phyloP scores from a whole-genome alignment of 2,329 filamentous ascomycete species.

The Monosporascus sp. region DNA sequence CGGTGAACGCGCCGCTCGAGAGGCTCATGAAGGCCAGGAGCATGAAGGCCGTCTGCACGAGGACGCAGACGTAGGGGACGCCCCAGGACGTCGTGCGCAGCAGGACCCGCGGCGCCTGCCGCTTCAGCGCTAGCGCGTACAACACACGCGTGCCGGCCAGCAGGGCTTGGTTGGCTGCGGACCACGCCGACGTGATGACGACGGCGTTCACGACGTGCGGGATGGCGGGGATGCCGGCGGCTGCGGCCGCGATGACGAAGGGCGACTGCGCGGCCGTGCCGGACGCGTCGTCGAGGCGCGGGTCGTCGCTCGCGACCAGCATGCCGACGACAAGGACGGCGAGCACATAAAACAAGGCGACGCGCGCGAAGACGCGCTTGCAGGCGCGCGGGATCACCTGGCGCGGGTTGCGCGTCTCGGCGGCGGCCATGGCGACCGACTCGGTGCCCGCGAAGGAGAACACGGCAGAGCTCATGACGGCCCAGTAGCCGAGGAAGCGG shows the following conservation, averaged over 20 bases:
- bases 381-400: constrained; percentile 42
- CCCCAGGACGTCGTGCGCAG: constrained; percentile 45
- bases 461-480: constrained; percentile 39
- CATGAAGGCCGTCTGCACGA: constrained; percentile 49
- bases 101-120: constrained; percentile 53
- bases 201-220: constrained; percentile 72
- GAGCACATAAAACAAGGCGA: constrained; percentile 54
- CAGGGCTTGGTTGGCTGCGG: constrained; percentile 63
- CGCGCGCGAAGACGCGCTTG: constrained; percentile 52
- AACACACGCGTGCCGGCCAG: constrained; percentile 54
- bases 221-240: constrained; percentile 61
- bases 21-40: constrained; percentile 54
- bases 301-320: constrained; percentile 51
- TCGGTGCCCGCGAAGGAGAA: constrained; percentile 47
- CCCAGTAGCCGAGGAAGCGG: constrained; percentile 57
- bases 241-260: constrained; percentile 67
- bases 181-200: constrained; percentile 67
- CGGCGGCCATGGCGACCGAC: constrained; percentile 49
- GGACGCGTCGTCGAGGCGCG: constrained; percentile 38
- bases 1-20: constrained; percentile 52
- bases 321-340: constrained; percentile 54
- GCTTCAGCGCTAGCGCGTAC: constrained; percentile 54
- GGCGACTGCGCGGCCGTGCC: constrained; percentile 48
- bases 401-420: constrained; percentile 48
- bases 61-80: constrained; percentile 53